Evolutionary conservation across 352 stramenopile genomes (phyloP).

Genomic region (Pythium graminicola): DNA sequence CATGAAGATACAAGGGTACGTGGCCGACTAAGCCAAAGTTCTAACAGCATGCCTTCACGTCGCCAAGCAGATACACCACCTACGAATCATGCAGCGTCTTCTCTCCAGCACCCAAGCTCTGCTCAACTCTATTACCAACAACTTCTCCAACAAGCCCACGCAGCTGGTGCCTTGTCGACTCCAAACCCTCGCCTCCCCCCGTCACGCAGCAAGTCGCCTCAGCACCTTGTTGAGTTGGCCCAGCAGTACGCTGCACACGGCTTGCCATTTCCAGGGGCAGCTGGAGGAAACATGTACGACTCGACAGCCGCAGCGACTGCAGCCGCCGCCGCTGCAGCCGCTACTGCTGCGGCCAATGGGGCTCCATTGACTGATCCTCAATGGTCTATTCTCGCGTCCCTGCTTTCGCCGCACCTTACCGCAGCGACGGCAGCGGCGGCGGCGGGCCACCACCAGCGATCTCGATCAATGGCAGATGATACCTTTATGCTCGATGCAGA

Average conservation of each 20-base stretch:
- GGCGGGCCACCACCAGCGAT: conserved; percentile 15
- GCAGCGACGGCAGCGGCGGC: conserved; percentile 2
- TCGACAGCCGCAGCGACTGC: conserved; percentile 13
- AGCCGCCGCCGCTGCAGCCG: conserved; percentile 14
- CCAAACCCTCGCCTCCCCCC: conserved; percentile 2
- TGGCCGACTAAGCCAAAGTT: neutral
- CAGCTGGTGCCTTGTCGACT: conserved; percentile 1
- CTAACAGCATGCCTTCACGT: neutral
- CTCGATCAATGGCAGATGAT: conserved; percentile 23
- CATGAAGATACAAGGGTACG: conserved; percentile 13
- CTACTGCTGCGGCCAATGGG: conserved; percentile 15
- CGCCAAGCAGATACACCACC: conserved; percentile 7
- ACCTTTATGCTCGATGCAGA: conserved; percentile 43
- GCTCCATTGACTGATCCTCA: conserved; percentile 51
- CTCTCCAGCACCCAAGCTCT: neutral
- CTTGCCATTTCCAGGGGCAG: neutral
- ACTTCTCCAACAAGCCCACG: conserved; percentile 18
- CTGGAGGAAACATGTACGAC: conserved; percentile 9
- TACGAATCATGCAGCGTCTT: neutral
- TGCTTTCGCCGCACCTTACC: conserved; percentile 61
- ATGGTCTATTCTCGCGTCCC: conserved; percentile 68
- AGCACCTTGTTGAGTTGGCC: conserved; percentile 10
- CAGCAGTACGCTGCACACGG: conserved; percentile 19
- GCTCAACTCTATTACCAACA: conserved; percentile 22
- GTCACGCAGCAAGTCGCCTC: neutral